Percentiles rank a stretch among this genome's conserved stretches.
phyloP scores from a whole-genome alignment of 2,329 filamentous ascomycete genomes.

The Talaromyces sp. region DNA sequence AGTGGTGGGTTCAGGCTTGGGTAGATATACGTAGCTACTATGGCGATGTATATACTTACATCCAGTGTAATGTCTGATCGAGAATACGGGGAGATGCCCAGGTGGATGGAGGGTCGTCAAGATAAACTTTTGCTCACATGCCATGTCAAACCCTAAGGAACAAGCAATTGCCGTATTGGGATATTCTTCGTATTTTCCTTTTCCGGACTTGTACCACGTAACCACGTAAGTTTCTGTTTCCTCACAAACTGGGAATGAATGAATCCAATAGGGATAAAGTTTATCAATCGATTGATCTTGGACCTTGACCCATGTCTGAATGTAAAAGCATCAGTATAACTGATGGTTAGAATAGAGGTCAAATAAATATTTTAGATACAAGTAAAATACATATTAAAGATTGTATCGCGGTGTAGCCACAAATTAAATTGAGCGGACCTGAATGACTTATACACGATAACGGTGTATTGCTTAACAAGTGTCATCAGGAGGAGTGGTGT shows the following conservation, averaged over 20 bases:
- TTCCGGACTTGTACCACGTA: background rate
- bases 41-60: background rate
- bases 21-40: background rate
- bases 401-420: background rate
- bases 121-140: background rate
- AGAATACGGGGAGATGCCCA: background rate
- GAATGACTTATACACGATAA: background rate
- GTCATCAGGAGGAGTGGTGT: slow-evolving; percentile 10
- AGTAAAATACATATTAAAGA: slow-evolving; percentile 2
- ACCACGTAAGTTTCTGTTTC: background rate
- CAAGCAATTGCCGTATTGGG: background rate
- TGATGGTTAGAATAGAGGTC: background rate
- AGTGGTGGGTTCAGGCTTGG: slow-evolving; percentile 41
- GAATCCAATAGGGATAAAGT: background rate
- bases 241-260: background rate
- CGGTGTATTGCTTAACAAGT: slow-evolving; percentile 5
- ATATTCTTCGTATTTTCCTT: background rate
- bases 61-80: background rate
- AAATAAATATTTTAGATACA: background rate
- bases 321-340: background rate
- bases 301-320: background rate
- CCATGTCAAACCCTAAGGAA: background rate
- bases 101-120: background rate
- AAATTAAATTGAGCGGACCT: background rate
- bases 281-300: background rate